Conservation (phyloP, 176 grass and related monocot genomes). For the Ampelocalamus luodianensis region DNA sequence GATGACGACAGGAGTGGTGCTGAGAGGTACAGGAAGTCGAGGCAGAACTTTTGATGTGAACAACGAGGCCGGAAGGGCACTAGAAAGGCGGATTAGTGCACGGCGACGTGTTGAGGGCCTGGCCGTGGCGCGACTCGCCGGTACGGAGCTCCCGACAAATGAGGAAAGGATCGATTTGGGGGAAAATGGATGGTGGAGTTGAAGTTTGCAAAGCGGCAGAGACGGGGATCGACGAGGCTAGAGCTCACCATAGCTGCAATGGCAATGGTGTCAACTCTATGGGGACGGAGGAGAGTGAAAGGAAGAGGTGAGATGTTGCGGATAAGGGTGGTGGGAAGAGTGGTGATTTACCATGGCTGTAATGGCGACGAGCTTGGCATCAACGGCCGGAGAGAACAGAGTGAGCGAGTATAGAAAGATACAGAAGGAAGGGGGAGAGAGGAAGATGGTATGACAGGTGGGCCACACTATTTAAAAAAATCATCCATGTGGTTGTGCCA, state of each 20-base stretch:
- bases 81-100: too few relatives aligned
- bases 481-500: neutral
- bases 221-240: neutral
- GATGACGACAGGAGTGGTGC: neutral
- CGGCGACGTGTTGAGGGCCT: too few relatives aligned
- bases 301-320: neutral
- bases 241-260: neutral
- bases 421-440: too few relatives aligned
- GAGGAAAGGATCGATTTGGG: neutral
- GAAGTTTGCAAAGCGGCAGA: neutral
- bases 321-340: neutral
- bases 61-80: neutral
- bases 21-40: neutral
- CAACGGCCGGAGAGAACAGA: accelerated
- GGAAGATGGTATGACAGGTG: neutral
- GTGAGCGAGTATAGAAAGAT: neutral
- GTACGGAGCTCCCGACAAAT: too few relatives aligned
- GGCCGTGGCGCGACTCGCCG: accelerated
- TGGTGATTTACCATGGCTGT: neutral
- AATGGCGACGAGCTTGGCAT: neutral
- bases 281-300: neutral
- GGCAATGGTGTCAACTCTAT: neutral
- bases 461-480: neutral
- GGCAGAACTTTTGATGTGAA: neutral
- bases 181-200: neutral